These are phyloP conservation scores for Scleroderma bovista DNA, from an alignment of 768 basidiomycete genomes.

Conservation along the genomic window DNA sequence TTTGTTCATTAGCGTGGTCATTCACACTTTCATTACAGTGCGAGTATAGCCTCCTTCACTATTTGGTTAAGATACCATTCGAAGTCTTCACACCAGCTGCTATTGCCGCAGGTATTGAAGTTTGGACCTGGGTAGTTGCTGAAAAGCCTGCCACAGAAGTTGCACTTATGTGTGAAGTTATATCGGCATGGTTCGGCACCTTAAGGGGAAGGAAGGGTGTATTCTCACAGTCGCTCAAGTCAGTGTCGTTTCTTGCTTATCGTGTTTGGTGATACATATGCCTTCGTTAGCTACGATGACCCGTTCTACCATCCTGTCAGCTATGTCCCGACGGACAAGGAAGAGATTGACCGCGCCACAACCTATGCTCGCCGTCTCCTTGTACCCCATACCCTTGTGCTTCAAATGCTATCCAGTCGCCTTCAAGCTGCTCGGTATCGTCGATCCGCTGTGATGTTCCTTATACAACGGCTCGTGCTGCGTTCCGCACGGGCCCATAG, in stretches of 20 bases:
- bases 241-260: constrained; percentile 24
- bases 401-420: constrained; percentile 87
- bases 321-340: constrained; percentile 89
- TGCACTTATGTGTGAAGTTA: constrained; percentile 77
- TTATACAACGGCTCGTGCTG: constrained; percentile 79
- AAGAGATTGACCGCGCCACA: constrained; percentile 67
- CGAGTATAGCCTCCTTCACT: constrained; percentile 80
- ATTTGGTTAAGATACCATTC: constrained; percentile 84
- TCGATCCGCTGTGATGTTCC: constrained; percentile 74
- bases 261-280: constrained; percentile 5
- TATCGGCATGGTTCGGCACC: constrained; percentile 82
- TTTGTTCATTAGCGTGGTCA: neutral
- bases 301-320: constrained; percentile 83
- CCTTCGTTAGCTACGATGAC: constrained; percentile 64
- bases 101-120: constrained; percentile 83
- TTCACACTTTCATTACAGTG: constrained; percentile 41
- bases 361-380: constrained; percentile 69
- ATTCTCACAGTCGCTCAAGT: constrained; percentile 82
- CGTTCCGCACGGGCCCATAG: constrained; percentile 69
- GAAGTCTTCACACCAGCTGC: constrained; percentile 84
- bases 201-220: constrained; percentile 75
- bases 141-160: constrained; percentile 81
- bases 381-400: constrained; percentile 74
- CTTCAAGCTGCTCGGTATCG: constrained; percentile 92
- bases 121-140: constrained; percentile 94